Percentiles rank a stretch among this genome's conserved stretches.
Evolutionary conservation across 176 grass and related monocot genomes (phyloP).

Genomic region (Bolboschoenus planiculmis): DNA sequence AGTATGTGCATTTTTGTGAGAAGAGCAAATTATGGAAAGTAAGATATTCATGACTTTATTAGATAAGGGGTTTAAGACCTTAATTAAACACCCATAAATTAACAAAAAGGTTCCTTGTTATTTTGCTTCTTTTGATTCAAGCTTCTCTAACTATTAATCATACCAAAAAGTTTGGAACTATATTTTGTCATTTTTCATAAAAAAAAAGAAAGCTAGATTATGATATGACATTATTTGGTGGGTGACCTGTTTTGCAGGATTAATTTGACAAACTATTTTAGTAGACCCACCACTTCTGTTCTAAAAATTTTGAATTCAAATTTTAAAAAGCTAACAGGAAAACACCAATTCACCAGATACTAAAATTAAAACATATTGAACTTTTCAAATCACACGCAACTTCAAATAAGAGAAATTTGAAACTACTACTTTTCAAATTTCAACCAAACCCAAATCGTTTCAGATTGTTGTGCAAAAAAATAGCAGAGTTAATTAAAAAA

Average conservation of each 20-base stretch:
- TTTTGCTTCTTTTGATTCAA: neutral
- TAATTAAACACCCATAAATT: neutral
- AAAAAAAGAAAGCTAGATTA: neutral
- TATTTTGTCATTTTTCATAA: neutral
- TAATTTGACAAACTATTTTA: slow-evolving; percentile 7
- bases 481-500: neutral
- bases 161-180: neutral
- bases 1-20: neutral
- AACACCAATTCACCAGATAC: neutral
- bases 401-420: neutral
- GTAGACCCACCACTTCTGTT: neutral
- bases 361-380: neutral
- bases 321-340: neutral
- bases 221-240: neutral
- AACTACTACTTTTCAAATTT: neutral
- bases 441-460: neutral
- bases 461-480: neutral
- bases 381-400: neutral
- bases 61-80: neutral
- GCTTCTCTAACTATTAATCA: neutral
- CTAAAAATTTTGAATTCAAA: neutral
- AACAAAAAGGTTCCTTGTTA: neutral
- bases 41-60: neutral
- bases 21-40: neutral
- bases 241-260: slow-evolving; percentile 17